Percentiles rank a stretch among this genome's conserved stretches.
Evolutionary conservation across 805 yeast genomes (phyloP).

Genomic region (Komagataella populi): DNA sequence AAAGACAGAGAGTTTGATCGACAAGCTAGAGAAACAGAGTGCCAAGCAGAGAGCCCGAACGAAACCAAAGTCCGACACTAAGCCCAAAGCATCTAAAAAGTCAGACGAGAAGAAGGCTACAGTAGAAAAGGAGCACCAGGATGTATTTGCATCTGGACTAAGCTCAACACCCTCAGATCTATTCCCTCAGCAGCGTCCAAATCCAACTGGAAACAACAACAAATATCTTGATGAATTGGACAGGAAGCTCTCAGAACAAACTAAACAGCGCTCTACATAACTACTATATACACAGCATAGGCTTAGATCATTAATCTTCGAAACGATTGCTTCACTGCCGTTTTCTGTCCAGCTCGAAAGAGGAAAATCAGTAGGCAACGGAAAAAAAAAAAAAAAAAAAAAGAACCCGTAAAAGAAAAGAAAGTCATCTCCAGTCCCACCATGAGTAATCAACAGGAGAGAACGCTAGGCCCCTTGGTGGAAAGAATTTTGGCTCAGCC

Average conservation of each 20-base stretch:
- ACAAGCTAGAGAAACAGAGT: slow-evolving; percentile 49
- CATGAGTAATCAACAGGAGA: neutral
- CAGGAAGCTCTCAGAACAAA: neutral
- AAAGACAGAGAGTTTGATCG: slow-evolving; percentile 44
- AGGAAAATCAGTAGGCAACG: neutral
- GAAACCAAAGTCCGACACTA: neutral
- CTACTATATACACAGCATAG: neutral
- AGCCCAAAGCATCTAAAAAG: neutral
- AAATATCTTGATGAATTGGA: neutral
- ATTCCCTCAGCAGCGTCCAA: neutral
- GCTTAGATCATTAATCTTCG: neutral
- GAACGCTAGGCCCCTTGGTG: slow-evolving; percentile 35
- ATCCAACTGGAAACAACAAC: neutral
- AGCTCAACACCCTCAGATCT: neutral
- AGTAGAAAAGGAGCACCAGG: neutral
- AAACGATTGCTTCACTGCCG: neutral
- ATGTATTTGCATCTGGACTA: neutral
- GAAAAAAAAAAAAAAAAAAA: too few relatives aligned
- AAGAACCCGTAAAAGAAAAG: neutral
- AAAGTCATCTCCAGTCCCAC: neutral
- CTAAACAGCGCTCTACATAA: neutral
- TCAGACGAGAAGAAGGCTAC: neutral
- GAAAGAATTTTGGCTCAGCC: slow-evolving; percentile 53
- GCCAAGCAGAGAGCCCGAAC: slow-evolving; percentile 22
- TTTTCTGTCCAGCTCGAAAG: neutral